Base-by-base conservation (phyloP, 176 grass and related monocot genomes). In the Calamus simplicifolius region DNA sequence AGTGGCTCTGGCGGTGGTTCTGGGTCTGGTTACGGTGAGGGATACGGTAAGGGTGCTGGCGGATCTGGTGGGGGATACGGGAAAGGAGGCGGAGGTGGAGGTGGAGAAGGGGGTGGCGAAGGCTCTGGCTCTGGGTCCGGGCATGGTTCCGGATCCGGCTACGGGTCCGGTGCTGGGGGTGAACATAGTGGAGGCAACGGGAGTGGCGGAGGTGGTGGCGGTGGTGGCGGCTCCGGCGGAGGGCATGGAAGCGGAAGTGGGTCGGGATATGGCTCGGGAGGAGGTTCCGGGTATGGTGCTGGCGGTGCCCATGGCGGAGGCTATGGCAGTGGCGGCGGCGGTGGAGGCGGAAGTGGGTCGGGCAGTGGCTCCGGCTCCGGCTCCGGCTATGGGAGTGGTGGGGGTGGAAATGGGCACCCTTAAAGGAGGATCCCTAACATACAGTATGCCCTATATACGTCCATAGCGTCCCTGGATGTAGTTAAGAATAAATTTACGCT, bases 91-190 rank as follows among this genome's bases (percentile, higher is more conserved):
- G 65, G 52, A 0, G 63, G 64, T 2, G 65, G 65, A 3, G 65
- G 51, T 5, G 65, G 65, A 19, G 6, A 19, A 35, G 51, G 51
- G n/a, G 64, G 43, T 13, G 51, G 1, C 2, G n/a, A 26, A 6
- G 62, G 65, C 3, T 68, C 65, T 4, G 65, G 65, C 12, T 56
- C 10, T n/a, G 52, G 65, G 10, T 68, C 65, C 6, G 65, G 65
- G 17, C 12, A 30, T 16, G 65, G 65, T 1, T 19, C 30, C 16
- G 65, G 65, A 5, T 54, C 29, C 3, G 65, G 65, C 50, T 56
- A 48, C 19, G 65, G 65, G 4, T 17, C 63, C 2, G 63, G 63
- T 16, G 63, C 50, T 27, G 63, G 63, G 4, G 63, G 49, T 5
- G 49, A 17, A 17, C 25, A 66, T 25, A 50, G 49, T 29, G 50